Percentiles rank a stretch among this genome's conserved stretches.
These are phyloP conservation scores for Penicillium sp. DNA, from an alignment of 2,329 filamentous ascomycete species.

Conservation along the genomic window DNA sequence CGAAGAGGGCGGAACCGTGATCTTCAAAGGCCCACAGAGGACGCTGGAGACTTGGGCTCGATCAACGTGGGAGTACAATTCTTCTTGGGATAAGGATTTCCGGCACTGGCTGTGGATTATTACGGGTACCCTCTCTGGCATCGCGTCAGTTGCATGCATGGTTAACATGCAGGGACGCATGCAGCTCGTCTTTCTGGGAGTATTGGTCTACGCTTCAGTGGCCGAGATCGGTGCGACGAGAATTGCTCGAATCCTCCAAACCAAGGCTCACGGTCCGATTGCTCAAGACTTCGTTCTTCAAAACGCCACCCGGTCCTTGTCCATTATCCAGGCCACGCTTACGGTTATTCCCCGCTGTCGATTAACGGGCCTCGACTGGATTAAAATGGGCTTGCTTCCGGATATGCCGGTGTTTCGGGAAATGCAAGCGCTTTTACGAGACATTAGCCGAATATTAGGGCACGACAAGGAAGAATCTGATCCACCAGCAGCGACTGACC, in stretches of 20 bases:
- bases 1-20: conserved; percentile 37
- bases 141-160: conserved; percentile 40
- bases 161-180: conserved; percentile 39
- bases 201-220: conserved; percentile 34
- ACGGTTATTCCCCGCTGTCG: conserved; percentile 21
- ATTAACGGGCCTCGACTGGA: conserved; percentile 30
- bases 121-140: conserved; percentile 33
- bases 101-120: conserved; percentile 37
- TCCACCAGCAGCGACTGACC: neutral
- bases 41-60: conserved; percentile 37
- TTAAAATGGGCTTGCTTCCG: conserved; percentile 29
- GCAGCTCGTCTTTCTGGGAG: conserved; percentile 36
- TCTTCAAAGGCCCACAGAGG: conserved; percentile 37
- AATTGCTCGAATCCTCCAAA: conserved; percentile 31
- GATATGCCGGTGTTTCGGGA: conserved; percentile 24
- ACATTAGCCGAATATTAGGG: neutral
- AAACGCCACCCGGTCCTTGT: conserved; percentile 21
- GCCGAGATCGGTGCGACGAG: conserved; percentile 36
- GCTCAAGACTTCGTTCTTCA: conserved; percentile 9
- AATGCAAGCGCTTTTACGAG: conserved; percentile 27
- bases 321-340: conserved; percentile 29
- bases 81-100: conserved; percentile 16
- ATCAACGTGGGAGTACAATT: conserved; percentile 36
- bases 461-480: neutral
- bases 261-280: conserved; percentile 20